These are phyloP conservation scores for Arthrobotrys entomopaga DNA, from an alignment of 2,329 filamentous ascomycete genomes.

Conservation along the genomic window DNA sequence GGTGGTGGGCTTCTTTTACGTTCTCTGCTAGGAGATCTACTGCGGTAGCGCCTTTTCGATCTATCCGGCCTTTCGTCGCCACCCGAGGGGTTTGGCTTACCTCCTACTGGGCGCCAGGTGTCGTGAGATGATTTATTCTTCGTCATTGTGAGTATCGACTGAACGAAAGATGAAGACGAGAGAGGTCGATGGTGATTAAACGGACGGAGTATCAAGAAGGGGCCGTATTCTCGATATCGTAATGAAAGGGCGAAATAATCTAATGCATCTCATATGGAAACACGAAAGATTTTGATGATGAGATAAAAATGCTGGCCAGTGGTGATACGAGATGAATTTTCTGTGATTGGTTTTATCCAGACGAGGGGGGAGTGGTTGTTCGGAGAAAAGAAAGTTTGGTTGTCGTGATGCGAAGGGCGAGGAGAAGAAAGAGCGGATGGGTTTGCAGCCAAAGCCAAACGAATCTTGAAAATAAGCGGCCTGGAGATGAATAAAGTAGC, in stretches of 20 bases:
- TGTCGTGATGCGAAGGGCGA: not conserved
- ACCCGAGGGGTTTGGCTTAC: conserved; percentile 23
- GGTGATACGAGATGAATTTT: too few species aligned
- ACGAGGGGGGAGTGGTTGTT: not conserved
- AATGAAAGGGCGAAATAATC: too few species aligned
- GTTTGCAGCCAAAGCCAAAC: not conserved
- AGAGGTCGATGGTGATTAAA: not conserved
- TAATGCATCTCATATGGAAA: too few species aligned
- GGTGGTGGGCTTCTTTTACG: conserved; percentile 28
- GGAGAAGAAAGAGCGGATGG: not conserved
- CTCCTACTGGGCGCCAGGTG: conserved; percentile 37
- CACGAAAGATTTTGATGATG: too few species aligned
- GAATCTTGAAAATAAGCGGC: not conserved
- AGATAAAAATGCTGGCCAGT: too few species aligned
- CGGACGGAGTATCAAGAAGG: too few species aligned
- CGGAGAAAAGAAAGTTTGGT: not conserved
- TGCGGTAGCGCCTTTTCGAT: conserved; percentile 34
- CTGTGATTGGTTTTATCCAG: too few species aligned
- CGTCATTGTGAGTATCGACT: conserved; percentile 24
- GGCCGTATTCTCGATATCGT: too few species aligned
- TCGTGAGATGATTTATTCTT: conserved; percentile 44
- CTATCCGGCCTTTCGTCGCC: conserved; percentile 38
- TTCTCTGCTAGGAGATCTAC: conserved; percentile 41
- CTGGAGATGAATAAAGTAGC: not conserved
- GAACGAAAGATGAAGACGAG: not conserved